Percentiles rank a stretch among this genome's conserved stretches.
phyloP scores from a whole-genome alignment of 192 early-diverging fungal genomes.

The Rhizophagus clarus region DNA sequence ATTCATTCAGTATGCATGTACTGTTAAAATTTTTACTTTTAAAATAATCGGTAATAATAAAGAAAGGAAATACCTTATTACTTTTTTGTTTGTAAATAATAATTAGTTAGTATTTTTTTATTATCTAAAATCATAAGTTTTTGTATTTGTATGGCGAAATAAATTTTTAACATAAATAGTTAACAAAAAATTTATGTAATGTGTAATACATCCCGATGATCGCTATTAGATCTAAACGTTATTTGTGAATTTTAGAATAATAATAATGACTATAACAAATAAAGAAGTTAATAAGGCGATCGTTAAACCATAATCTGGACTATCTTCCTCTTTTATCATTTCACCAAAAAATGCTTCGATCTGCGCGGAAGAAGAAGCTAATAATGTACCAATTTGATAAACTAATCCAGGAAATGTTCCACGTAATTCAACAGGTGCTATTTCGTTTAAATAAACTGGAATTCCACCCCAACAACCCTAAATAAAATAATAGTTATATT shows the following conservation, averaged over 20 bases:
- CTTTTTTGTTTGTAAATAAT: too few relatives aligned
- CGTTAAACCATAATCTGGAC: conserved; percentile 54
- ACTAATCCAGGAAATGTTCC: conserved; percentile 73
- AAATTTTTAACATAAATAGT: too few relatives aligned
- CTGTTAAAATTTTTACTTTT: too few relatives aligned
- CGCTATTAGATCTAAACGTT: background rate
- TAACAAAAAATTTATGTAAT: too few relatives aligned
- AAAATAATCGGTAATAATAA: too few relatives aligned
- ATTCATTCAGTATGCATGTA: too few relatives aligned
- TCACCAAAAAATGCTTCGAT: conserved; percentile 54
- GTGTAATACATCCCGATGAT: too few relatives aligned
- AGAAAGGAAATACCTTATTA: too few relatives aligned
- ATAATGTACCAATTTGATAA: conserved; percentile 75
- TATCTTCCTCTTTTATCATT: conserved; percentile 30
- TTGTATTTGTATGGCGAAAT: too few relatives aligned
- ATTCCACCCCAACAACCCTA: conserved; percentile 54
- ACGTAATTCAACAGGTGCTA: conserved; percentile 67
- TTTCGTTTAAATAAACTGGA: conserved; percentile 68
- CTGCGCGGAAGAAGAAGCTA: conserved; percentile 57
- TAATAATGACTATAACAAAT: background rate
- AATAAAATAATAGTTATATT: background rate
- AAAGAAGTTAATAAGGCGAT: conserved; percentile 53
- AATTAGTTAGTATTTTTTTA: too few relatives aligned
- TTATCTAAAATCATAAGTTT: too few relatives aligned
- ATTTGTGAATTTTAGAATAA: background rate